A percentile compares a stretch with the other conserved stretches of the same genome.
Evolutionary conservation across 2,329 filamentous ascomycete species (phyloP).

Genomic region (Tolypocladium tundrense): DNA sequence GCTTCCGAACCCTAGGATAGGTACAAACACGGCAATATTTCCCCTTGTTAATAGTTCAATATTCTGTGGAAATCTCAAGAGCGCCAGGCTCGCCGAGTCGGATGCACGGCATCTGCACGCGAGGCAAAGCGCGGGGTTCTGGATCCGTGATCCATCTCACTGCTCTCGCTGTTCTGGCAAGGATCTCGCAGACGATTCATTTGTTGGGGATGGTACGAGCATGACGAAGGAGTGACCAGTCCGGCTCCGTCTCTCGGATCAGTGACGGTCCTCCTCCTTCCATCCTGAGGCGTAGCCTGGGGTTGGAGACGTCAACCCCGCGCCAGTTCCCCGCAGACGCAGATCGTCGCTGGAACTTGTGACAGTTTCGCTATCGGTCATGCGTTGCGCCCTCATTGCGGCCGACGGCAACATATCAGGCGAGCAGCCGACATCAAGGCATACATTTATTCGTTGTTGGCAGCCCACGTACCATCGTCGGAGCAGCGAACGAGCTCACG

Average conservation of each 20-base stretch:
- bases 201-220: not conserved
- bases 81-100: not conserved
- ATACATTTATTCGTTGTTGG: not conserved
- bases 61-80: not conserved
- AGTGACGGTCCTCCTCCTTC: not conserved
- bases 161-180: not conserved
- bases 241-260: not conserved
- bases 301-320: not conserved
- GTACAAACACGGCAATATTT: no score
- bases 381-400: not conserved
- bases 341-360: not conserved
- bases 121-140: not conserved
- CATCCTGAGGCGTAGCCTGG: not conserved
- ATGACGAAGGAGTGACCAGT: not conserved
- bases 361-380: not conserved
- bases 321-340: not conserved
- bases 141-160: not conserved
- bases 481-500: not conserved
- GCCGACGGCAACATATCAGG: not conserved
- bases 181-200: not conserved
- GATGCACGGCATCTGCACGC: not conserved
- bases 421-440: not conserved
- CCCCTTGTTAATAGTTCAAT: not conserved
- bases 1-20: no score
- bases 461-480: not conserved